Base-by-base conservation (phyloP, 352 stramenopile species). In the Pythium folliculosum region DNA sequence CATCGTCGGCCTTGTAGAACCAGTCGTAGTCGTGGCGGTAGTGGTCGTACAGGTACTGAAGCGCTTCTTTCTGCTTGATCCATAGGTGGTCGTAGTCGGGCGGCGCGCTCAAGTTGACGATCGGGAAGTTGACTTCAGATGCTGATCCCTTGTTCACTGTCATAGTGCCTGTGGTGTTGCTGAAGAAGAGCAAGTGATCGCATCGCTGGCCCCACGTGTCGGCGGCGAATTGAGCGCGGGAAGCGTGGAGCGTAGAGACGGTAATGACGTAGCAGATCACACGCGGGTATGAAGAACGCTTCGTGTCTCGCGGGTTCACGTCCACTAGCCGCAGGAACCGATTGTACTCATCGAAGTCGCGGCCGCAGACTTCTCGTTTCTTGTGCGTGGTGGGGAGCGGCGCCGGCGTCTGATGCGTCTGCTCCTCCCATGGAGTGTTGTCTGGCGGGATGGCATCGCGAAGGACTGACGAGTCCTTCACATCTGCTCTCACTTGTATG, bases 241-340 rank as follows among this genome's bases (percentile, higher is more conserved):
- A 82, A 60, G 65, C 65, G 68, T 91, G 84, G 47, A 89, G 77
- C 40, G 89, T 75, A 30, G 81, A 90, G 67, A 93, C 90, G 3
- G 82, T 93, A 72, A 91, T 93, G n/a, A 93, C 85, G 56, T 90
- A 87, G 78, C 85, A 93, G 54, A 92, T 76, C n/a, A 92, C 67
- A 52, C 75, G 80, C 30, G 84, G 82, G 61, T 85, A 89, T 4
- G 27, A 32, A 32, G 27, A 32, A 32, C 27, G 27, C 27, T 32
- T 32, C 27, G 27, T 32, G 27, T 32, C 3, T 32, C 27, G 27
- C 27, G 27, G 27, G 27, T 32, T 32, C 27, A 32, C 27, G 27
- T 32, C 27, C 27, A 32, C 27, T 32, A 32, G 27, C 27, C 27
- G 27, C 27, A 32, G 27, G 27, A 32, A 2, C 27, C 27, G 27